Conservation (phyloP, 208 protist genomes). For the Sergeia podlipaevii region DNA sequence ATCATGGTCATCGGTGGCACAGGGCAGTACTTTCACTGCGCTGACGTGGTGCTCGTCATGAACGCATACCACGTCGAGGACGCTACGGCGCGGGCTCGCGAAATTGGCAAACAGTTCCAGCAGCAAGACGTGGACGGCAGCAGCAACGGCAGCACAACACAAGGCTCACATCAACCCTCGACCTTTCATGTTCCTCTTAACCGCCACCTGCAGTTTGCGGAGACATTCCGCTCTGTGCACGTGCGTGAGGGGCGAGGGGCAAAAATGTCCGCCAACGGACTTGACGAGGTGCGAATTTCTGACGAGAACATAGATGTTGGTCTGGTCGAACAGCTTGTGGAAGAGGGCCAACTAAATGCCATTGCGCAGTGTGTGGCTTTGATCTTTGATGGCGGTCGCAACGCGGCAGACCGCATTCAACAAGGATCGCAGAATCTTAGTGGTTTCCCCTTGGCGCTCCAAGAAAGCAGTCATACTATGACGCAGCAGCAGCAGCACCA, state of each 20-base stretch:
- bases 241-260: constrained; percentile 14
- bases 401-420: constrained; percentile 9
- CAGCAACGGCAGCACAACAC: constrained; percentile 4
- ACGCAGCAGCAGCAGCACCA: not conserved
- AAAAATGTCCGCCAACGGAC: constrained; percentile 53
- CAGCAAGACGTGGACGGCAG: not conserved
- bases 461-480: constrained; percentile 2
- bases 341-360: constrained; percentile 85
- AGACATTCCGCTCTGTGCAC: constrained; percentile 16
- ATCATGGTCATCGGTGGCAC: constrained; percentile 93
- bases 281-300: constrained; percentile 34
- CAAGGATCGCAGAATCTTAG: constrained; percentile 9
- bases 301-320: constrained; percentile 74
- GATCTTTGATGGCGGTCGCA: constrained; percentile 40
- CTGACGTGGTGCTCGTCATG: constrained; percentile 87
- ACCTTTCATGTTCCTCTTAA: constrained; percentile 1
- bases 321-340: constrained; percentile 88
- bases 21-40: constrained; percentile 91
- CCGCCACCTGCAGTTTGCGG: constrained; percentile 9
- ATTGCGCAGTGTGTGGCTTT: constrained; percentile 81
- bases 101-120: constrained; percentile 25
- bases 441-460: not conserved
- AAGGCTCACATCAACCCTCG: not conserved
- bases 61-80: constrained; percentile 74
- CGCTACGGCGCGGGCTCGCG: constrained; percentile 63